phyloP scores from a whole-genome alignment of 2,329 filamentous ascomycete species.

The Helotiales sp. region DNA sequence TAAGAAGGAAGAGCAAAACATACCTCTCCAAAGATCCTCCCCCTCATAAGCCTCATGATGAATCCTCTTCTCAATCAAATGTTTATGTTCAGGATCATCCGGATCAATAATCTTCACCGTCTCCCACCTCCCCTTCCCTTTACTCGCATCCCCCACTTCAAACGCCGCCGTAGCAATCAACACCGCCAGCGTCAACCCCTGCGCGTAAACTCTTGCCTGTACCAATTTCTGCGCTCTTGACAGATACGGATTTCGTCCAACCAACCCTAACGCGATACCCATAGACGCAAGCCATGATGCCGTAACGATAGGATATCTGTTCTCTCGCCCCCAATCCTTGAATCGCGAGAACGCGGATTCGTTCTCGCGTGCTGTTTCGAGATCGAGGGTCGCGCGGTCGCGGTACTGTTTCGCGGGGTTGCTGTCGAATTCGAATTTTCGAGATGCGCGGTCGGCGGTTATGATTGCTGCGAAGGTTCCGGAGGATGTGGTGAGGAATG shows the following conservation, averaged over 20 bases:
- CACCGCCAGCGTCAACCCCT: constrained; percentile 68
- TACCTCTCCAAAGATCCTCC: constrained; percentile 91
- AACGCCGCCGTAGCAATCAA: constrained; percentile 67
- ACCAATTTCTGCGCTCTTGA: constrained; percentile 68
- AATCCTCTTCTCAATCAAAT: constrained; percentile 81
- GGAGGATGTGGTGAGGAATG: constrained; percentile 82
- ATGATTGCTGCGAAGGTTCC: constrained; percentile 88
- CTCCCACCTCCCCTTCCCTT: constrained; percentile 78
- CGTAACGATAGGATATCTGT: constrained; percentile 70
- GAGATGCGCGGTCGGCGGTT: constrained; percentile 74
- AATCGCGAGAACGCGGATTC: constrained; percentile 60
- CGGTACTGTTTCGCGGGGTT: constrained; percentile 37
- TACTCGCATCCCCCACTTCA: constrained; percentile 73
- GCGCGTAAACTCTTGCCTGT: constrained; percentile 74
- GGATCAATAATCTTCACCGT: constrained; percentile 80
- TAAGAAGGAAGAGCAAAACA: constrained; percentile 35
- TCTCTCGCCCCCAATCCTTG: constrained; percentile 68
- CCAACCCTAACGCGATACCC: constrained; percentile 60
- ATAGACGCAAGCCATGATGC: constrained; percentile 67
- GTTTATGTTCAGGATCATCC: constrained; percentile 78
- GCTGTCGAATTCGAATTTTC: constrained; percentile 63
- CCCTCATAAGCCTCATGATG: constrained; percentile 86
- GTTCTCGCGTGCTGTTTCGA: constrained; percentile 20
- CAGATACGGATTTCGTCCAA: constrained; percentile 63
- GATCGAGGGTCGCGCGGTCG: constrained; percentile 27